Percentiles rank a stretch among this genome's conserved stretches.
phyloP scores from a whole-genome alignment of 2,329 filamentous ascomycete genomes.

The Leptographium galeiforme region DNA sequence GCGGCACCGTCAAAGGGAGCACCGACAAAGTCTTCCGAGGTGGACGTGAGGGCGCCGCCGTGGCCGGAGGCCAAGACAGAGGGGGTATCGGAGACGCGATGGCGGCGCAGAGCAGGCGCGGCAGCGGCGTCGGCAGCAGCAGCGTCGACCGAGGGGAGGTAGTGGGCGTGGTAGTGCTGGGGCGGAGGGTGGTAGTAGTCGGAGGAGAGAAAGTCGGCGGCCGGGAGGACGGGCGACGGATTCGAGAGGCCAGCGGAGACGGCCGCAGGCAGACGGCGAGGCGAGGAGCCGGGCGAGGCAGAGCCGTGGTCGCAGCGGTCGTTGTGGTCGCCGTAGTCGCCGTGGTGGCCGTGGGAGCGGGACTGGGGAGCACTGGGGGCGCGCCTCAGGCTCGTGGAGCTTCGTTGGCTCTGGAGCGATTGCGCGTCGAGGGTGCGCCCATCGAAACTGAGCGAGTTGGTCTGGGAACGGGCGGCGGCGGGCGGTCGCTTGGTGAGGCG shows the following conservation, averaged over 20 bases:
- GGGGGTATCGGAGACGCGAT: conserved; percentile 15
- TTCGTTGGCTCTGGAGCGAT: conserved; percentile 48
- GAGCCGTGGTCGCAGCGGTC: conserved; percentile 34
- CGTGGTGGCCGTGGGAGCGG: conserved; percentile 22
- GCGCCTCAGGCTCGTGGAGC: conserved; percentile 48
- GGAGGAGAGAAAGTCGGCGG: conserved; percentile 29
- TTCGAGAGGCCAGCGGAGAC: conserved; percentile 18
- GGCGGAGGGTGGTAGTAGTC: conserved; percentile 19
- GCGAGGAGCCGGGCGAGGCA: conserved; percentile 28
- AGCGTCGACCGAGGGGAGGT: conserved; percentile 3
- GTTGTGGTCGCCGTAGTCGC: conserved; percentile 34
- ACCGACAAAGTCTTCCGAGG: conserved; percentile 48
- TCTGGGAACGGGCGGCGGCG: conserved; percentile 32
- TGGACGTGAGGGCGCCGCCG: conserved; percentile 27
- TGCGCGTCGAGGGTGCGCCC: conserved; percentile 36
- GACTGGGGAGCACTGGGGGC: conserved; percentile 45
- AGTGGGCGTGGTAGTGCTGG: conserved; percentile 2
- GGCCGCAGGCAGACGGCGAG: conserved; percentile 28
- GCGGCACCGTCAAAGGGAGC: conserved; percentile 51
- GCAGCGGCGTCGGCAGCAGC: conserved; percentile 6
- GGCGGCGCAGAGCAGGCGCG: conserved; percentile 6
- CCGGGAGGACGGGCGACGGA: conserved; percentile 31
- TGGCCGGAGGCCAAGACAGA: conserved; percentile 14
- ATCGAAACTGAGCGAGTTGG: conserved; percentile 37
- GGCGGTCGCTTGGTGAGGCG: conserved; percentile 50